phyloP scores from a whole-genome alignment of 805 yeast species.

The Teunomyces tritomae region DNA sequence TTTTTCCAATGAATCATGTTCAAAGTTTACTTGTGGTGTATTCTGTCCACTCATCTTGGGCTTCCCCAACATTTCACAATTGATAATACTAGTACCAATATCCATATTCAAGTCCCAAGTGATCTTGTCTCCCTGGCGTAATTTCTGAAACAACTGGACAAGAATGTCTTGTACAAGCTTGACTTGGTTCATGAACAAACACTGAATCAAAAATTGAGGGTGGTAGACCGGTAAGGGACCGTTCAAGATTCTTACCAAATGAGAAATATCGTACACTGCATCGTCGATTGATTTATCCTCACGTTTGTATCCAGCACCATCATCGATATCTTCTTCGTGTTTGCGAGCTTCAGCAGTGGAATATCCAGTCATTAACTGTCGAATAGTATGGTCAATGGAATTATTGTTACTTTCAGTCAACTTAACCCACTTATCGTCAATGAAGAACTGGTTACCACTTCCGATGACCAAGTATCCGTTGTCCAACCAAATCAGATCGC shows the following conservation, averaged over 20 bases:
- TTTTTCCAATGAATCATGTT: constrained; percentile 2
- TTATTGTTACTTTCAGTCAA: constrained; percentile 23
- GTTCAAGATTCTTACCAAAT: constrained; percentile 72
- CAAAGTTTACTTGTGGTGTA: constrained; percentile 1
- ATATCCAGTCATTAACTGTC: constrained; percentile 36
- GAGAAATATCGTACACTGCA: constrained; percentile 49
- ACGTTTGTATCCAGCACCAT: constrained; percentile 24
- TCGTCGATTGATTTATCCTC: constrained; percentile 12
- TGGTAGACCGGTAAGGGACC: constrained; percentile 90
- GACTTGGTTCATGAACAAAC: constrained; percentile 60
- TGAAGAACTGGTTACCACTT: constrained; percentile 83
- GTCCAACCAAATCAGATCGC: constrained; percentile 84
- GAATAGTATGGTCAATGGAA: constrained; percentile 53
- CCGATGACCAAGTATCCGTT: constrained; percentile 81
- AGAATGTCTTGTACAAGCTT: constrained; percentile 57
- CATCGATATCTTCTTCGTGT: constrained; percentile 4
- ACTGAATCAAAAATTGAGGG: constrained; percentile 82
- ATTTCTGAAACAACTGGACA: constrained; percentile 46
- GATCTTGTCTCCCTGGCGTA: constrained; percentile 41
- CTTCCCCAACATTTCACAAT: constrained; percentile 1
- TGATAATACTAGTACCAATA: constrained; percentile 15
- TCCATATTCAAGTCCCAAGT: constrained; percentile 35
- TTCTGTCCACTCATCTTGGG: constrained; percentile 1
- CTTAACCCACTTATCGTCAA: constrained; percentile 63
- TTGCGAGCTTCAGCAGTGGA: constrained; percentile 6